A percentile compares a stretch with the other conserved stretches of the same genome.
phyloP scores from a whole-genome alignment of 139 green algal species.

The Auxenochlorella pyrenoidosa region DNA sequence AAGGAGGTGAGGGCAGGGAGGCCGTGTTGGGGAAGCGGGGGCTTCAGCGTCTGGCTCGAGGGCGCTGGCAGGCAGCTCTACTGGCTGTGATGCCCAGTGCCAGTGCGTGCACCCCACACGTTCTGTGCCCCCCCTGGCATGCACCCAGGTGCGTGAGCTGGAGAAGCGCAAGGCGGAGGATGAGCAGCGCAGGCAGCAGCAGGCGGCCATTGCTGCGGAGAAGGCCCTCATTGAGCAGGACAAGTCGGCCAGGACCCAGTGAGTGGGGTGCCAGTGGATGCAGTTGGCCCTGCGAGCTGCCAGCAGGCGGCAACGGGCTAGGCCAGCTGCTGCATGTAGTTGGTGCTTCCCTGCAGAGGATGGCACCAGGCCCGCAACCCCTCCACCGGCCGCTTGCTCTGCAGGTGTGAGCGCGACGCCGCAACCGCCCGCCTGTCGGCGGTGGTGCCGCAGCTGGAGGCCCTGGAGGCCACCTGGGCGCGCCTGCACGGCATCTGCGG shows the following conservation, averaged over 20 bases:
- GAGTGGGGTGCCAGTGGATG: not conserved
- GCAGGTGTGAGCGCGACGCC: conserved; percentile 23
- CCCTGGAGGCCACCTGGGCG: conserved; percentile 84
- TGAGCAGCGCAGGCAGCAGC: conserved; percentile 65
- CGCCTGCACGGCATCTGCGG: conserved; percentile 78
- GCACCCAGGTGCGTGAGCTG: conserved; percentile 74
- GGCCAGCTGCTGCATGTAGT: not conserved
- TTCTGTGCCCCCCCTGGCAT: too few relatives aligned
- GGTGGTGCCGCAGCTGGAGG: conserved; percentile 79
- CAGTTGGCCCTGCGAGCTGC: not conserved
- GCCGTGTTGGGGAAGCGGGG: too few relatives aligned
- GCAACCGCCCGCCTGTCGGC: conserved; percentile 25
- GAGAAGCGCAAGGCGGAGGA: conserved; percentile 79
- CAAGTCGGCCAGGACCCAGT: conserved; percentile 42
- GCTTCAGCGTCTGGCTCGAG: too few relatives aligned
- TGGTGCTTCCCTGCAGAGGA: not conserved
- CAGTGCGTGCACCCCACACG: too few relatives aligned
- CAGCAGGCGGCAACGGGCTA: not conserved
- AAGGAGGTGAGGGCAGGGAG: conserved; percentile 65
- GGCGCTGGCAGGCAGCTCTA: too few relatives aligned
- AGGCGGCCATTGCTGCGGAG: conserved; percentile 57
- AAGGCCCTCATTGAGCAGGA: conserved; percentile 67
- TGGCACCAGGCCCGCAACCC: not conserved
- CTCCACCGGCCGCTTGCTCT: not conserved
- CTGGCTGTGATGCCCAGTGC: too few relatives aligned